Evolutionary conservation across 1,284 basidiomycete species (phyloP), one percentile per base, ranked within the genome.

Genomic region (Mycosarcoma maydis): DNA sequence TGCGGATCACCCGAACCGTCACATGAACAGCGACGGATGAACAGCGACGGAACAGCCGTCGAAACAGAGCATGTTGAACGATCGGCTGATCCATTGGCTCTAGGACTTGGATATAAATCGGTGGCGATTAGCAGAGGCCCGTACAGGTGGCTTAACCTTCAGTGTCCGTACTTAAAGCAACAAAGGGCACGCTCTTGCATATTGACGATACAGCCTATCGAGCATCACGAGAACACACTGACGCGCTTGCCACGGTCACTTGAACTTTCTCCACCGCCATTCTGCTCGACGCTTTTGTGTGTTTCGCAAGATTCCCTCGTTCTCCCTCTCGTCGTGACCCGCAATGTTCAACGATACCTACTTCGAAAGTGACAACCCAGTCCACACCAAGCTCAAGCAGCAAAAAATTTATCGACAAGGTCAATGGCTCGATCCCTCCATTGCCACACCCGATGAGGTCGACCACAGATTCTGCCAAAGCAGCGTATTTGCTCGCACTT

Each of bases 361-460:
- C 7, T 30, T 5, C 13, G 17, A 4, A 4, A 9, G 16, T 16
- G 14, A 39, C 8, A 29, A n/a, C 17, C 10, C 36, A 1, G 20
- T 24, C 2, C 38, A 49, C 17, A 16, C 30, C 3, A 20, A 32
- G 7, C 42, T 43, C 11, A 50, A 37, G 22, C 26, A n/a, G 3
- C 39, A 55, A 9, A 23, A 14, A 23, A 52, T 57, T 23, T 17
- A 17, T 33, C 36, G 55, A 32, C 5, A 26, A 17, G 61, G 55
- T 23, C n/a, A 58, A n/a, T 24, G 22, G 17, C 50, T 65, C 24
- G 55, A 65, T 36, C 55, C 51, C 16, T 45, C 50, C 17, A 47
- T 47, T 34, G 33, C 24, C 26, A 46, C 50, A 4, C 14, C 30
- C 3, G 55, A 54, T 27, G 61, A 65, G 11, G 46, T 65, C 17